Percentiles rank a stretch among this genome's conserved stretches.
Evolutionary conservation across 805 yeast species (phyloP).

Genomic region (Yarrowia sp.): DNA sequence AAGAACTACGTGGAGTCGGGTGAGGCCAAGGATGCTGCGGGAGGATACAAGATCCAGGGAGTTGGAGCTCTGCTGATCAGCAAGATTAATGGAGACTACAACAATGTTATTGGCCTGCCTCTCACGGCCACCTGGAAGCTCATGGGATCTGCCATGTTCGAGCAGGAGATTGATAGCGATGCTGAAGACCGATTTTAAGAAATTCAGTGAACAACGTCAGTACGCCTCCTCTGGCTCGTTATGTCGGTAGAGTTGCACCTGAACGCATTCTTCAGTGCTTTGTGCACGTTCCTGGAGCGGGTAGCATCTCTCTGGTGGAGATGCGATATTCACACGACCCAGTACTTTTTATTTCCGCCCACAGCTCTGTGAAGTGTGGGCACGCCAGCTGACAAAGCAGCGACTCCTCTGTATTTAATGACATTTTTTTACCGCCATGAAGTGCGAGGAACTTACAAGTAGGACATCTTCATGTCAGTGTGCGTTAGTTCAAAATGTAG

Average conservation of each 20-base stretch:
- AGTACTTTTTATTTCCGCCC: no score
- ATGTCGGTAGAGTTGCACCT: neutral
- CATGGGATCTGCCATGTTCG: slow-evolving; percentile 34
- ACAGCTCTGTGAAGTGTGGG: no score
- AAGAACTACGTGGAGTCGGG: slow-evolving; percentile 67
- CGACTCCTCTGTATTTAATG: no score
- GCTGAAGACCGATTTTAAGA: slow-evolving; percentile 37
- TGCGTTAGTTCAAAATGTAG: no score
- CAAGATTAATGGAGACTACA: slow-evolving; percentile 77
- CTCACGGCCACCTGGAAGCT: slow-evolving; percentile 61
- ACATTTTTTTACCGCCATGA: no score
- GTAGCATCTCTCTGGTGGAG: no score
- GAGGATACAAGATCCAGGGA: slow-evolving; percentile 88
- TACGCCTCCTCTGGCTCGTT: neutral
- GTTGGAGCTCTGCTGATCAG: slow-evolving; percentile 69
- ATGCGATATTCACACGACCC: no score
- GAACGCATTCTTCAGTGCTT: no score
- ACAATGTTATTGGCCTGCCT: slow-evolving; percentile 90
- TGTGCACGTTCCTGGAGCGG: no score
- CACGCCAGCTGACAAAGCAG: no score
- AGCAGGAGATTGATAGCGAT: slow-evolving; percentile 39
- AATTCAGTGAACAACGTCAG: neutral
- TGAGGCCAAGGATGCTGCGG: slow-evolving; percentile 86
- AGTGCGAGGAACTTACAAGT: no score
- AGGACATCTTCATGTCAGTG: no score